Conservation (phyloP, 345 rosid genomes). For the Arabis alpina region DNA sequence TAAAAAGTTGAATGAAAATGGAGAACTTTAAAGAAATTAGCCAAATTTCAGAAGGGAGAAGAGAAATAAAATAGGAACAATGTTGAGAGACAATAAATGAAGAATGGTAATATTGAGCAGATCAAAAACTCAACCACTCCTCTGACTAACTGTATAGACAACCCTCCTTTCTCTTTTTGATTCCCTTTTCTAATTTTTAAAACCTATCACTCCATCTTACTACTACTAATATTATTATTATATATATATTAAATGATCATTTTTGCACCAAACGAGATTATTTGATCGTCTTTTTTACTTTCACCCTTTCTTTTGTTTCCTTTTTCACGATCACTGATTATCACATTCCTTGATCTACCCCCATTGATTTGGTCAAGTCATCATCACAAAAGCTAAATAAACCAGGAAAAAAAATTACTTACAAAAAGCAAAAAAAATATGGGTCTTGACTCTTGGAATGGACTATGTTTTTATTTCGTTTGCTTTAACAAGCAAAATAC, state of each 20-base stretch:
- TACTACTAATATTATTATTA: conserved; percentile 41
- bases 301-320: conserved; percentile 10
- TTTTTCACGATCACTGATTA: conserved; percentile 34
- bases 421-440: no score
- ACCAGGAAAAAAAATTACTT: neutral
- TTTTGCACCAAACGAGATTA: no score
- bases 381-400: neutral
- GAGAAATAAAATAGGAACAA: conserved; percentile 15
- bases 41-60: neutral
- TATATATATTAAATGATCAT: conserved; percentile 30
- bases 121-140: conserved; percentile 81
- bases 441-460: neutral
- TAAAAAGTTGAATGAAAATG: neutral
- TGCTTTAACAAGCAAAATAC: conserved; percentile 37
- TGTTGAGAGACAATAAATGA: conserved; percentile 46
- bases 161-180: conserved; percentile 51
- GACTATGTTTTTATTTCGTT: neutral
- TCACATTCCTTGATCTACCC: conserved; percentile 10
- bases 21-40: neutral
- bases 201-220: neutral
- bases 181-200: conserved; percentile 44
- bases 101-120: conserved; percentile 55
- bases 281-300: conserved; percentile 25
- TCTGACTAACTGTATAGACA: conserved; percentile 64
- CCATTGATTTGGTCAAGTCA: conserved; percentile 33